phyloP scores from a whole-genome alignment of 2,329 filamentous ascomycete genomes.

The Stemphylium vesicarium region DNA sequence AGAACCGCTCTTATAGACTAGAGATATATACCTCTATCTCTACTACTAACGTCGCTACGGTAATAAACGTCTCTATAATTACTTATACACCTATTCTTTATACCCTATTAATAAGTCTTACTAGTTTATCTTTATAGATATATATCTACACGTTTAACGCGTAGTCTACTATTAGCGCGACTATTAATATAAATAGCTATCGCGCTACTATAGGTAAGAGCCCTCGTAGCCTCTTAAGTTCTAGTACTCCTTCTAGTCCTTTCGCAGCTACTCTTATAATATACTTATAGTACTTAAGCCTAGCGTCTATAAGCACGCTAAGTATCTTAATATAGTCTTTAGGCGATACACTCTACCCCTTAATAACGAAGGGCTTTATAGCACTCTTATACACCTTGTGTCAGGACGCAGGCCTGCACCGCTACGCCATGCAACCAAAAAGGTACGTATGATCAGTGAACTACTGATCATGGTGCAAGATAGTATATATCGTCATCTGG shows the following conservation, averaged over 20 bases:
- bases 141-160: no score
- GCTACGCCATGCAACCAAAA: no score
- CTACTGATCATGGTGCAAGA: no score
- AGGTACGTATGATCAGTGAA: no score
- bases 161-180: conserved; percentile 10
- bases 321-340: conserved; percentile 21
- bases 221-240: conserved; percentile 15
- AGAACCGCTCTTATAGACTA: conserved; percentile 15
- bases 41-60: conserved; percentile 13
- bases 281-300: no score
- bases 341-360: conserved; percentile 12
- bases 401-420: no score
- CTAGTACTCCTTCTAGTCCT: conserved; percentile 16
- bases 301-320: conserved; percentile 18
- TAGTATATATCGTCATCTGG: no score
- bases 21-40: conserved; percentile 17
- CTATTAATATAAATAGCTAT: conserved; percentile 14
- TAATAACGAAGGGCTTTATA: conserved; percentile 3
- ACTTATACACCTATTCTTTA: conserved; percentile 15
- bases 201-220: conserved; percentile 15
- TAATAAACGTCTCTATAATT: conserved; percentile 13
- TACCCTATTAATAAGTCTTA: no score
- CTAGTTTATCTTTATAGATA: no score
- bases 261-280: conserved; percentile 18
- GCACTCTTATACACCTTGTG: conserved; percentile 10